Percentiles rank a stretch among this genome's conserved stretches.
Conservation (phyloP, 441 rosid species). For the Breynia disticha region DNA sequence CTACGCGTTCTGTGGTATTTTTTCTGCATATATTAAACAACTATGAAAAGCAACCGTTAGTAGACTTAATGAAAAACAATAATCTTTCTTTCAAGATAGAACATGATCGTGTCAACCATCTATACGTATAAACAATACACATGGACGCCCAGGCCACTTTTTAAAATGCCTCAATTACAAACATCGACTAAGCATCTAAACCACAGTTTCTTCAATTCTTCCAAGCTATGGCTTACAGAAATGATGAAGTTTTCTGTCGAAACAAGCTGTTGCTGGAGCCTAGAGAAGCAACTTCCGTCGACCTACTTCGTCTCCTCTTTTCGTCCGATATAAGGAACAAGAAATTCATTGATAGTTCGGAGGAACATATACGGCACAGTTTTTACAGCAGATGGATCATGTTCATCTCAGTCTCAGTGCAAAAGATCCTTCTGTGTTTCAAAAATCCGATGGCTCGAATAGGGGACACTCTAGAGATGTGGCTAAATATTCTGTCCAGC, state of each 20-base stretch:
- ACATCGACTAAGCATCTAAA: conserved; percentile 8
- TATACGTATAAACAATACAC: no score
- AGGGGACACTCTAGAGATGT: conserved; percentile 31
- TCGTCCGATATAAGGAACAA: conserved; percentile 26
- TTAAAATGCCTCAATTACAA: background rate
- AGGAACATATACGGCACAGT: conserved; percentile 3
- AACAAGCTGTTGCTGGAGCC: conserved; percentile 36
- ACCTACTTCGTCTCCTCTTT: conserved; percentile 33
- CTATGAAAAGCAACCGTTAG: no score
- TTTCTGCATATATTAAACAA: no score
- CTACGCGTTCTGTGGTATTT: no score
- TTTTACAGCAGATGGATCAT: conserved; percentile 57
- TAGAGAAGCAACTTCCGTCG: conserved; percentile 33
- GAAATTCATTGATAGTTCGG: conserved; percentile 30
- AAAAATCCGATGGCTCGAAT: conserved; percentile 24
- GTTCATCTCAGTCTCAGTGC: conserved; percentile 44
- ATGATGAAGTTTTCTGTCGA: conserved; percentile 10
- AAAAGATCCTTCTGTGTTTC: conserved; percentile 29
- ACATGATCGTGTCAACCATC: no score
- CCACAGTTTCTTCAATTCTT: conserved; percentile 6
- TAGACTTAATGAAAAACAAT: no score
- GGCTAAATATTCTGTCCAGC: conserved; percentile 39
- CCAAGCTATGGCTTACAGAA: conserved; percentile 18
- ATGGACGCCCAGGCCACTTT: no score
- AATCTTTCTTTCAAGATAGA: no score